Conservation (phyloP, 2,329 filamentous ascomycete species). For the Coleophoma eucalyptorum region DNA sequence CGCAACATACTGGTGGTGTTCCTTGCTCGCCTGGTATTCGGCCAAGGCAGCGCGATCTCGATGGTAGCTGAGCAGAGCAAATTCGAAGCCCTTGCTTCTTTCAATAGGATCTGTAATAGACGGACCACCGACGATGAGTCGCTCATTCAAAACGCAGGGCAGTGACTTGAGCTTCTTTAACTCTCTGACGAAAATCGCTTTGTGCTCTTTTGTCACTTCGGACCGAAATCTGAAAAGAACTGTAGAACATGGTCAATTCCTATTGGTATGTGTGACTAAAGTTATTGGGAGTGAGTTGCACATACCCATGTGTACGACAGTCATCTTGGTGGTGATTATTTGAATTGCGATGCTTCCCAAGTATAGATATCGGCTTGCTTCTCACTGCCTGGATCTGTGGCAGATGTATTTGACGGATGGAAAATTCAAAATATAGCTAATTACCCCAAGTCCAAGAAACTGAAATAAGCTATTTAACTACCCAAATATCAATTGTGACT, state of each 20-base stretch:
- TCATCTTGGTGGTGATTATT: constrained; percentile 11
- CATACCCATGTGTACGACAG: constrained; percentile 16
- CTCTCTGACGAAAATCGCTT: constrained; percentile 9
- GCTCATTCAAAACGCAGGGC: constrained; percentile 11
- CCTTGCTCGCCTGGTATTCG: constrained; percentile 17
- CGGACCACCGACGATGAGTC: constrained; percentile 16
- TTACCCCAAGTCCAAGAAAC: too few species aligned
- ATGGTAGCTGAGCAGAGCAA: constrained; percentile 18
- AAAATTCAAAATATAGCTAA: too few species aligned
- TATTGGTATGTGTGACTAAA: too few species aligned
- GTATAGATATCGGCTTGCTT: too few species aligned
- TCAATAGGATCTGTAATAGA: constrained; percentile 14
- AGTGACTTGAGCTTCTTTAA: constrained; percentile 12
- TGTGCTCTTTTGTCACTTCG: constrained; percentile 7
- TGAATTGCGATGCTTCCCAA: background rate
- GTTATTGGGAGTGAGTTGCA: background rate
- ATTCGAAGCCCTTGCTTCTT: constrained; percentile 16
- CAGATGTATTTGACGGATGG: too few species aligned
- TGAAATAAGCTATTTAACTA: too few species aligned
- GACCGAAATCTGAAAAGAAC: constrained; percentile 17
- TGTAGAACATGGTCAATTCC: background rate
- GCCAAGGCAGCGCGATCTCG: constrained; percentile 7
- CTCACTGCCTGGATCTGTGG: too few species aligned
- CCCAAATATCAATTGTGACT: too few species aligned
- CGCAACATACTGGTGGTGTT: constrained; percentile 11